Base-by-base conservation (phyloP, 2,329 filamentous ascomycete species). In the Bipolaris sorokiniana region DNA sequence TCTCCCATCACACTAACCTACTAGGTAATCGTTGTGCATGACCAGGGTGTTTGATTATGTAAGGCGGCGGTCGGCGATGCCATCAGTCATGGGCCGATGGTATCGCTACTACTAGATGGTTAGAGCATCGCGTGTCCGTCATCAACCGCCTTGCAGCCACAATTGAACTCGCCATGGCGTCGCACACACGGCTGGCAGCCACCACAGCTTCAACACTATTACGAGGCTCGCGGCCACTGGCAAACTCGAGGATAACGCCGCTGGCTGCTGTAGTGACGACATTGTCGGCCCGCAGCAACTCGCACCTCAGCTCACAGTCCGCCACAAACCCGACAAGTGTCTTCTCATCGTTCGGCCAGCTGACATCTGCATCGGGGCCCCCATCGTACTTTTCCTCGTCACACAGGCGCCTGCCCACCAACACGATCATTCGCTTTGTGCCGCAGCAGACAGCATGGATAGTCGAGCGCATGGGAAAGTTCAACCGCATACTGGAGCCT, bases 381-480 rank as follows among this genome's bases (percentile, higher is more conserved):
- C 84, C 88, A 7, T 88, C 90, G n/a, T 96, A 96, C 79, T 96
- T 96, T 78, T 89, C 90, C 74, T 89, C 90, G 74, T 70, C 71
- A 33, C 85, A 82, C 44, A 80, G 81, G 42, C 78, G 82, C 20
- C 83, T 97, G 50, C 95, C 95, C 26, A 91, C 93, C 67, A 99
- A 99, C 80, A 99, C 95, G 3, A 83, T 99, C 62, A 83, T 99
- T 69, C 91, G 94, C 59, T 99, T 98, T 79, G 95, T 99, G 40
- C 95, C 95, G n/a, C 95, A 99, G 80, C 95, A 99, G 82, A 98
- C 94, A 69, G 95, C 95, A 77, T 99, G 95, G 95, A 94, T 99
- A 58, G 95, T 99, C 55, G 95, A 99, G 85, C 93, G 95, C 74
- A 99, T 99, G 95, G 95, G 95, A 71, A 95, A 93, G 79, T 99